A percentile compares a stretch with the other conserved stretches of the same genome.
These are phyloP conservation scores for Fusarium xylarioides DNA, from an alignment of 2,329 filamentous ascomycete species.

Conservation along the genomic window DNA sequence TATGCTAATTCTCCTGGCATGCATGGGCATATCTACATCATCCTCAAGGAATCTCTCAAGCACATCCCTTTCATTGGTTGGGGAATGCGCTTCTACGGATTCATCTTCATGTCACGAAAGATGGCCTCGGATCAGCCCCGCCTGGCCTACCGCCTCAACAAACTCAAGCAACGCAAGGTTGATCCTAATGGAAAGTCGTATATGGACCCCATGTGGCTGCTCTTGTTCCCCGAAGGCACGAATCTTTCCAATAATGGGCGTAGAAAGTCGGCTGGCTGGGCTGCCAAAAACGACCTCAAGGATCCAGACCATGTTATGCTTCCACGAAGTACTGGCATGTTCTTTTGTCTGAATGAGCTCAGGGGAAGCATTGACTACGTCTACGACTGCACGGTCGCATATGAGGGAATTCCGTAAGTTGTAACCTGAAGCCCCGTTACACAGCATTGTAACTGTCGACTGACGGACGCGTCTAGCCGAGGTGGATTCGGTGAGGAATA, in stretches of 20 bases:
- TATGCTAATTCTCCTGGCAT: slow-evolving; percentile 79
- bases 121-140: slow-evolving; percentile 82
- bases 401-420: slow-evolving; percentile 90
- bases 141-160: slow-evolving; percentile 76
- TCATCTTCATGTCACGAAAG: slow-evolving; percentile 91
- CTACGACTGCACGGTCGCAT: slow-evolving; percentile 94
- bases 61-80: slow-evolving; percentile 81
- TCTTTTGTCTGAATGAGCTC: slow-evolving; percentile 81
- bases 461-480: slow-evolving; percentile 58
- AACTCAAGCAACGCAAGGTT: slow-evolving; percentile 68
- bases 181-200: slow-evolving; percentile 65
- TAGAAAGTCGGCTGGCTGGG: slow-evolving; percentile 77
- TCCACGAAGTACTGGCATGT: slow-evolving; percentile 81
- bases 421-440: not conserved
- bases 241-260: slow-evolving; percentile 78
- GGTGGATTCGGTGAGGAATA: slow-evolving; percentile 89
- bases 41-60: slow-evolving; percentile 87
- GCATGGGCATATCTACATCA: slow-evolving; percentile 90
- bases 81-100: slow-evolving; percentile 86
- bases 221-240: slow-evolving; percentile 89
- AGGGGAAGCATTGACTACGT: slow-evolving; percentile 80
- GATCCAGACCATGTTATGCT: slow-evolving; percentile 80
- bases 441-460: slow-evolving; percentile 9
- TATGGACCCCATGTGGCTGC: slow-evolving; percentile 85
- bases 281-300: slow-evolving; percentile 75